Conservation (phyloP, 108 stramenopile genomes). For the Cyclotella atomus region DNA sequence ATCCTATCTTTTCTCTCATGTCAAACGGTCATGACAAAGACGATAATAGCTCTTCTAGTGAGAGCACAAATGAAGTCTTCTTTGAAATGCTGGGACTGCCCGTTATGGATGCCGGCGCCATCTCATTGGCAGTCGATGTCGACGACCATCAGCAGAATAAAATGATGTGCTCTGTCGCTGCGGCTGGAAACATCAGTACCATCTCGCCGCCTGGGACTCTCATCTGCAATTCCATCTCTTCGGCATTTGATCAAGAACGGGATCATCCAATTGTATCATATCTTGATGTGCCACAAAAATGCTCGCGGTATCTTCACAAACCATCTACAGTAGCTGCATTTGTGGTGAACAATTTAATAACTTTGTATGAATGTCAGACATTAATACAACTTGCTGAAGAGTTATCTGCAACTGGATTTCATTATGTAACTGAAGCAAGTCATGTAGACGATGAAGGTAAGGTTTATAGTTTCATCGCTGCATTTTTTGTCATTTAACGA, state of each 20-base stretch:
- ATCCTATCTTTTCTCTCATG: too few species aligned
- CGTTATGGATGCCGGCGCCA: neutral
- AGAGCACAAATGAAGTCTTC: too few species aligned
- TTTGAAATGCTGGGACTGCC: too few species aligned
- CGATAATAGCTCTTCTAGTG: too few species aligned
- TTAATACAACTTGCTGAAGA: constrained; percentile 48
- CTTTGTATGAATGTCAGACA: constrained; percentile 44
- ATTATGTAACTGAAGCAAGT: constrained; percentile 63
- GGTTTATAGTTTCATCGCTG: too few species aligned
- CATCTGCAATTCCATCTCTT: neutral
- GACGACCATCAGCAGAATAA: constrained; percentile 1
- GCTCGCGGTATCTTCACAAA: constrained; percentile 56
- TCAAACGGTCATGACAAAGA: too few species aligned
- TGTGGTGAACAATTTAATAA: constrained; percentile 47
- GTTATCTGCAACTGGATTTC: constrained; percentile 42
- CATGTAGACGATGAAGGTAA: constrained; percentile 60
- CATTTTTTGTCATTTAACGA: too few species aligned
- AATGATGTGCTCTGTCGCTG: too few species aligned
- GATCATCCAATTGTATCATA: constrained; percentile 12
- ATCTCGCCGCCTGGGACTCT: too few species aligned
- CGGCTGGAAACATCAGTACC: too few species aligned
- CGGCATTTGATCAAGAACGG: neutral
- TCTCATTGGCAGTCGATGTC: constrained; percentile 11
- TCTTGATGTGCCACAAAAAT: constrained; percentile 36
- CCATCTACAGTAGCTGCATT: constrained; percentile 57